A percentile compares a stretch with the other conserved stretches of the same genome.
Evolutionary conservation across 1,139 yeast genomes (phyloP).

Genomic region (Debaryomyces robertsiae): DNA sequence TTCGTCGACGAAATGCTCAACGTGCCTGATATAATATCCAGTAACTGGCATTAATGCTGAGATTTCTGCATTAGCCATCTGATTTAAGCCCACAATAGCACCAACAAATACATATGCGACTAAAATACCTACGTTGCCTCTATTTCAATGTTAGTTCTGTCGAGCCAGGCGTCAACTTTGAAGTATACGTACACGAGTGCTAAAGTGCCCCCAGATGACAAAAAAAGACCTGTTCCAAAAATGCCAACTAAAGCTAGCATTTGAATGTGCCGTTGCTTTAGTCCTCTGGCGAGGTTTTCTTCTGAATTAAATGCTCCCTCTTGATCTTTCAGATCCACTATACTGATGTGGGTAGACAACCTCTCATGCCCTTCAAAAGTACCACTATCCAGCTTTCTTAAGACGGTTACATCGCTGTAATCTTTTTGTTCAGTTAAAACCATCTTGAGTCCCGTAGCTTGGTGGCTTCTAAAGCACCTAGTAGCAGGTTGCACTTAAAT

Average conservation of each 20-base stretch:
- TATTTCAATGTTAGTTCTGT: constrained; percentile 7
- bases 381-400: too few species aligned
- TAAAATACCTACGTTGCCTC: constrained; percentile 28
- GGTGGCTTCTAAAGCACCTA: too few species aligned
- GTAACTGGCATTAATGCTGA: constrained; percentile 35
- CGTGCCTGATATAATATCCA: constrained; percentile 29
- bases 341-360: too few species aligned
- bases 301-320: constrained; percentile 10
- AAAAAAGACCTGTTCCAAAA: constrained; percentile 30
- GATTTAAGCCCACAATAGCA: constrained; percentile 20
- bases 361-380: too few species aligned
- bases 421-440: too few species aligned
- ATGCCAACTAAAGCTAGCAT: constrained; percentile 36
- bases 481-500: too few species aligned
- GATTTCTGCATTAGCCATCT: constrained; percentile 31
- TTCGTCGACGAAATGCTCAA: constrained; percentile 30
- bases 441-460: too few species aligned
- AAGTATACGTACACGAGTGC: constrained; percentile 14
- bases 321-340: too few species aligned
- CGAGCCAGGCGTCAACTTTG: neutral
- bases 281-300: constrained; percentile 10
- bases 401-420: too few species aligned
- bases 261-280: constrained; percentile 33
- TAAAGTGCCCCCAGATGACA: constrained; percentile 25
- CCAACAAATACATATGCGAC: constrained; percentile 26